These are phyloP conservation scores for Coemansia reversa DNA, from an alignment of 192 early-diverging fungal species.

Conservation along the genomic window DNA sequence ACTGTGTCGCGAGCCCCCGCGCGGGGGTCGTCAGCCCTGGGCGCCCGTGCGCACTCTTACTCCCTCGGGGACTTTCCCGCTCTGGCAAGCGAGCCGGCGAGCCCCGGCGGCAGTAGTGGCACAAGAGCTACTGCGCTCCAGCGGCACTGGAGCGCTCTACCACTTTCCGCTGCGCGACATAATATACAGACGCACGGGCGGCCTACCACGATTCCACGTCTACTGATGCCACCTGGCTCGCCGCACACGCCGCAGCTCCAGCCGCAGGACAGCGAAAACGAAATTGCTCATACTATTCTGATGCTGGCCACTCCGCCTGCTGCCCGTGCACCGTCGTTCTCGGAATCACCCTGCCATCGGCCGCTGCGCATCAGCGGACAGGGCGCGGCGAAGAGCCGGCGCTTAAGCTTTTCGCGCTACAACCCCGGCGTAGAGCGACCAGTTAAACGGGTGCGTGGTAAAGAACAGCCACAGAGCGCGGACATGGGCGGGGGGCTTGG, in stretches of 20 bases:
- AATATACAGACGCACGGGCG: not conserved
- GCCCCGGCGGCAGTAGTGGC: not conserved
- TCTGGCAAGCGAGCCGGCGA: not conserved
- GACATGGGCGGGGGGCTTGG: not conserved
- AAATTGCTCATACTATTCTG: slow-evolving; percentile 37
- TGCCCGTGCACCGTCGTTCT: slow-evolving; percentile 20
- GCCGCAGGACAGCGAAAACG: slow-evolving; percentile 25
- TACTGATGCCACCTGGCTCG: slow-evolving; percentile 17
- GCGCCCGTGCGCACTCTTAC: slow-evolving; percentile 31
- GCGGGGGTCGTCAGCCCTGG: slow-evolving; percentile 7
- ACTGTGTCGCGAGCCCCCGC: slow-evolving; percentile 1
- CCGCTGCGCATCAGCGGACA: not conserved
- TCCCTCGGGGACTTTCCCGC: slow-evolving; percentile 24
- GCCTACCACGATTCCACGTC: slow-evolving; percentile 4
- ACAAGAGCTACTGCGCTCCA: slow-evolving; percentile 1
- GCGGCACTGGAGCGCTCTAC: slow-evolving; percentile 14
- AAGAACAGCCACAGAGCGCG: slow-evolving; percentile 1
- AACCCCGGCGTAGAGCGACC: not conserved
- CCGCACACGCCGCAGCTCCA: slow-evolving; percentile 19
- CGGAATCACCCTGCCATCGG: slow-evolving; percentile 11
- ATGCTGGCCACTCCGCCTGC: slow-evolving; percentile 46
- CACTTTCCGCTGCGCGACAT: slow-evolving; percentile 1
- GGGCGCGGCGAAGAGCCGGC: slow-evolving; percentile 5
- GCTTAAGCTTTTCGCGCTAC: slow-evolving; percentile 32
- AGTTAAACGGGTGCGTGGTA: slow-evolving; percentile 1